Percentiles rank a stretch among this genome's conserved stretches.
phyloP scores from a whole-genome alignment of 2,329 filamentous ascomycete species.

The Blastomyces gilchristii region DNA sequence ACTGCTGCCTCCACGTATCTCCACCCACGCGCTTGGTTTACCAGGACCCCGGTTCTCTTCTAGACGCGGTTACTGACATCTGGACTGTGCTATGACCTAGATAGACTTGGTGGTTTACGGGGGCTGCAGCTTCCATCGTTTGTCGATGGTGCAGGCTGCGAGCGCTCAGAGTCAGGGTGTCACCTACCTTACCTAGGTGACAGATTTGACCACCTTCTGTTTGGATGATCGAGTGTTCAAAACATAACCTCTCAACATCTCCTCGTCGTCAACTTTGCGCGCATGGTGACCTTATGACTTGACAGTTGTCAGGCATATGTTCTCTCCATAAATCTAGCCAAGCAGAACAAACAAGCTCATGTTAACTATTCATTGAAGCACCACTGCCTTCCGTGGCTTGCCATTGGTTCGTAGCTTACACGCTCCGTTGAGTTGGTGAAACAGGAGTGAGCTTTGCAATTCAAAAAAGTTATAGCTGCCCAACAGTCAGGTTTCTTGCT shows the following conservation, averaged over 20 bases:
- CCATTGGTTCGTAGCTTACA: neutral
- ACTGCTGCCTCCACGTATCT: neutral
- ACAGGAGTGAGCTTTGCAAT: neutral
- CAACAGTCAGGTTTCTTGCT: neutral
- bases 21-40: neutral
- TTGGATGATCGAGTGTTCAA: neutral
- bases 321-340: neutral
- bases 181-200: neutral
- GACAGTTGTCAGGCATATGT: neutral
- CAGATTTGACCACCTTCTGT: neutral
- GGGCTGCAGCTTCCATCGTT: neutral
- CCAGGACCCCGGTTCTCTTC: neutral
- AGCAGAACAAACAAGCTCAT: neutral
- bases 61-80: neutral
- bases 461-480: neutral
- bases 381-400: neutral
- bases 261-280: neutral
- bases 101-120: neutral
- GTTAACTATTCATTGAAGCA: constrained; percentile 2
- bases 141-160: neutral
- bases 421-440: neutral
- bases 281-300: neutral
- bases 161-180: neutral
- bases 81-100: neutral
- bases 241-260: neutral